Base-by-base conservation (phyloP, 139 green algal genomes). In the Chlorella sp. region DNA sequence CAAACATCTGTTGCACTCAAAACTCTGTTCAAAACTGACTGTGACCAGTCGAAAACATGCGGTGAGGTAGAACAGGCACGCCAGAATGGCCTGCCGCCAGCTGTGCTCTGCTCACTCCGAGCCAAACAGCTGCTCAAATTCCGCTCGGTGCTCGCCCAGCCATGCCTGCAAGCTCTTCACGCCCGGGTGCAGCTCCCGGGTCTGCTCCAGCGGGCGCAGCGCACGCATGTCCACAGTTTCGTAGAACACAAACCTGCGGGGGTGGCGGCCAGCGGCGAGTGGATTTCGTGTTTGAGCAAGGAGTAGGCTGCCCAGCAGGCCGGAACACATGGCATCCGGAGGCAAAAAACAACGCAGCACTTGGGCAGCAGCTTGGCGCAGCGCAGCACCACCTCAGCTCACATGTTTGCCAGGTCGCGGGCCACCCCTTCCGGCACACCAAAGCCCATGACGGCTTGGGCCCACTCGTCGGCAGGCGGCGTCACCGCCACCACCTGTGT, bases 391-490 rank as follows among this genome's bases (percentile, higher is more conserved):
- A 39, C 3, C 16, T 18, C 2, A 28, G 51, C 83, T 81, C 71
- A 88, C 85, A 88, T 88, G 64, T 88, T 84, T 21, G 64, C 85
- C 34, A 88, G 25, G 34, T 85, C 85, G 18, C 70, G 55, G 0
- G 85, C 85, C 18, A 62, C 47, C 0, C 30, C 4, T 41, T 88
- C 51, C 28, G 85, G 85, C 32, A 86, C 64, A 3, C 85, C 85
- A 86, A 74, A 85, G 30, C 74, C 70, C 34, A 56, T 60, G 23
- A 85, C 62, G 32, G 67, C 41, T 67, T 70, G 9, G 17, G 70
- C 36, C 85, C 85, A 88, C 4, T 70, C 75, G 63, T 85, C 75
- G 6, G 65, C 23, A 15, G 74, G 64, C n/a, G 84, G 74, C 17
- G 76, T 67, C 5, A 71, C 65, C 0, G 76, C 85, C 6, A 20